These are phyloP conservation scores for Protomyces lactucae-debilis DNA, from an alignment of 1,139 yeast species.

Conservation along the genomic window DNA sequence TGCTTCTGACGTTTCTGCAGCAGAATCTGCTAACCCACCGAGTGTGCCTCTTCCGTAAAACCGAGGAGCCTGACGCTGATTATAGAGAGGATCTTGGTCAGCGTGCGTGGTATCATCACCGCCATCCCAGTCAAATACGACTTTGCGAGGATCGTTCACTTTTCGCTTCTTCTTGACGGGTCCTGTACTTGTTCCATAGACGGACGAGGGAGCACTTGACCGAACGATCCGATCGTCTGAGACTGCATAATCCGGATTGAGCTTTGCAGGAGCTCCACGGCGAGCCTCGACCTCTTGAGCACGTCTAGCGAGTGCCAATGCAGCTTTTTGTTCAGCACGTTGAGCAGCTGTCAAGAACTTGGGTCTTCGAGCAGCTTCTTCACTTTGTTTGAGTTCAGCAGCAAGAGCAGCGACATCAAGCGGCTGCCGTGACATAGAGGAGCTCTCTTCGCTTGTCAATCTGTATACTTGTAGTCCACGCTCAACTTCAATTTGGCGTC, in stretches of 20 bases:
- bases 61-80: constrained; percentile 30
- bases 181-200: not conserved
- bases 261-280: not conserved
- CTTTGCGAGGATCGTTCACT: constrained; percentile 40
- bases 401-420: not conserved
- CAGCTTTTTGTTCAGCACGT: constrained; percentile 42
- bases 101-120: constrained; percentile 57
- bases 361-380: constrained; percentile 30
- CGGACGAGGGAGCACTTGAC: too few species aligned
- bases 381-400: constrained; percentile 24
- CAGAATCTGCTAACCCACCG: constrained; percentile 18
- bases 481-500: too few species aligned
- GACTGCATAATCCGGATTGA: not conserved
- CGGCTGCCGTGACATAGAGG: not conserved
- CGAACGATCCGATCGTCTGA: not conserved
- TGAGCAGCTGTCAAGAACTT: constrained; percentile 45
- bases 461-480: too few species aligned
- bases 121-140: constrained; percentile 66
- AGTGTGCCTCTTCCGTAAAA: constrained; percentile 33
- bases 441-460: too few species aligned
- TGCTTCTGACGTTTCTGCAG: not conserved
- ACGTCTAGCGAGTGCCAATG: constrained; percentile 38
- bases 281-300: constrained; percentile 9
- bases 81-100: constrained; percentile 45
- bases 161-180: constrained; percentile 29